A percentile compares a stretch with the other conserved stretches of the same genome.
phyloP scores from a whole-genome alignment of 2,329 filamentous ascomycete species.

The Neonectria faginata region DNA sequence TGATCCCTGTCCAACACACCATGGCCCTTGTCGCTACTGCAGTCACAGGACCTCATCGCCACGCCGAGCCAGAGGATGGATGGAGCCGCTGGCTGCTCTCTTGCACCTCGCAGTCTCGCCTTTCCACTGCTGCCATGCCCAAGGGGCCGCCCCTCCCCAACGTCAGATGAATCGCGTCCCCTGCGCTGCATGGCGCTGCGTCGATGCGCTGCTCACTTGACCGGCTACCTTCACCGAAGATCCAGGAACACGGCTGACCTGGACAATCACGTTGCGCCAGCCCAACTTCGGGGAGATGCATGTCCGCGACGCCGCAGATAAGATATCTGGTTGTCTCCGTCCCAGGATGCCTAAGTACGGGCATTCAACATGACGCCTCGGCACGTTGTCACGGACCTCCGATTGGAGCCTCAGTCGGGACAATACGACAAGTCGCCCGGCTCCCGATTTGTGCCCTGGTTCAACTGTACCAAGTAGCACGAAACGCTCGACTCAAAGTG shows the following conservation, averaged over 20 bases:
- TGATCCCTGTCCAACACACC: constrained; percentile 47
- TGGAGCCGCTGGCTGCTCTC: constrained; percentile 29
- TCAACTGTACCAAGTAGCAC: background rate
- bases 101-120: constrained; percentile 12
- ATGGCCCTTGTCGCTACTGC: constrained; percentile 42
- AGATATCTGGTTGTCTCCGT: constrained; percentile 14
- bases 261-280: constrained; percentile 26
- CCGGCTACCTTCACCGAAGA: constrained; percentile 44
- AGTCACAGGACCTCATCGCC: constrained; percentile 47
- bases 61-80: constrained; percentile 40
- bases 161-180: constrained; percentile 34
- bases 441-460: constrained; percentile 8
- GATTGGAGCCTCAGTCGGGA: constrained; percentile 20
- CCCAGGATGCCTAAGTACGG: constrained; percentile 11
- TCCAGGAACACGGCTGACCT: constrained; percentile 43
- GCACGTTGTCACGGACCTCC: constrained; percentile 13
- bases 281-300: constrained; percentile 34
- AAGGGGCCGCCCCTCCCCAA: constrained; percentile 20
- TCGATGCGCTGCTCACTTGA: constrained; percentile 37
- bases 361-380: constrained; percentile 20
- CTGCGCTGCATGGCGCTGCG: constrained; percentile 28
- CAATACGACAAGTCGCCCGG: constrained; percentile 13
- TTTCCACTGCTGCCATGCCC: constrained; percentile 23
- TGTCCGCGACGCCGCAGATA: constrained; percentile 38
- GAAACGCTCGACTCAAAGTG: constrained; percentile 7